Evolutionary conservation across 148 eudicot genomes (phyloP), one percentile per base, ranked within the genome.

Genomic region (Cornus controversa): DNA sequence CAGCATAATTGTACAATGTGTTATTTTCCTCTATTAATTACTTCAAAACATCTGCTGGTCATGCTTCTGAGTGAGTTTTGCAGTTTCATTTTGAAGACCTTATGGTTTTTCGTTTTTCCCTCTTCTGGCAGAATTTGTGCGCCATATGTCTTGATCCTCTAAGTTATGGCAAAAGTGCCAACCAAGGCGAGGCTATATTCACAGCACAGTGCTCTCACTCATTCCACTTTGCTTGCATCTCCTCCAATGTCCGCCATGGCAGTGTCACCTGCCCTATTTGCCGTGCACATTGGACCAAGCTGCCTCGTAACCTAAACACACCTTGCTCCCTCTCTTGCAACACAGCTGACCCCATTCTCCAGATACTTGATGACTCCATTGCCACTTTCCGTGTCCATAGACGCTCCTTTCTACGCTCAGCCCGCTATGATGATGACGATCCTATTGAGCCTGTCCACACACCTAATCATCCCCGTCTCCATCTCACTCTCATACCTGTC

Each of bases 231-330:
- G 85, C 88, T 34, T 93, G 98, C 85, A 93, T 93, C 72, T 89
- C 98, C 58, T 93, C 98, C 69, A 93, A 93, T 27, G 91, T 93
- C 37, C 89, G 93, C 70, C 98, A 93, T 40, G 98, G 98, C 18
- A 92, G 89, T 74, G 80, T 91, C 28, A 87, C 92, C 64, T 93
- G 98, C 76, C 98, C 98, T 53, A 91, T 93, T 25, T 93, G 98
- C 81, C 89, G 98, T 45, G 98, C 98, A 8, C 94, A 87, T 26
- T 93, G 98, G 98, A 90, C 96, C 16, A 89, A 90, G 60, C 84
- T 93, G n/a, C 98, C 98, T 2, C 96, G 88, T 29, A 89, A 87
- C 75, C 73, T 90, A 28, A 86, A 85, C 47, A 80, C 87, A 47
- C 92, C 89, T 28, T 80, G 89, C 70, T 81, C 88, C 78, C 85